phyloP scores from a whole-genome alignment of 169 alveolate genomes.

The Cyclospora cayetanensis region DNA sequence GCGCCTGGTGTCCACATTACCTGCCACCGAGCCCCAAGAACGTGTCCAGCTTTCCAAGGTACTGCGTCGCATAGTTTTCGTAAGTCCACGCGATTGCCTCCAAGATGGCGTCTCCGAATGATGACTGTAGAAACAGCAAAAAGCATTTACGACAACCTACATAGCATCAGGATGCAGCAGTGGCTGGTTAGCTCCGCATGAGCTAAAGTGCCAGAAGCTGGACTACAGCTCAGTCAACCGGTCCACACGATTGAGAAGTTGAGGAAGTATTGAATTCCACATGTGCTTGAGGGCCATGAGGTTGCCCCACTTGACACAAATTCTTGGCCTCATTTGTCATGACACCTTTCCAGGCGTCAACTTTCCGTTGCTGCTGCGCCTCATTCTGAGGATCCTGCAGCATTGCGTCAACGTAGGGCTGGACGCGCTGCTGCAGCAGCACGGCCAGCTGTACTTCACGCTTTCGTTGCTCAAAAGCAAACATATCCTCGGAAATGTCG shows the following conservation, averaged over 20 bases:
- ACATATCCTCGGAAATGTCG: slow-evolving; percentile 62
- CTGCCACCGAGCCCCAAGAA: slow-evolving; percentile 71
- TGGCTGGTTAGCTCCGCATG: background rate
- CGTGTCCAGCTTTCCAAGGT: slow-evolving; percentile 82
- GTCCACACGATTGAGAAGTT: background rate
- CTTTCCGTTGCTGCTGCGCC: slow-evolving; percentile 10
- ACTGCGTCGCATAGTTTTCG: slow-evolving; percentile 89
- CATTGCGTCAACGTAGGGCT: slow-evolving; percentile 77
- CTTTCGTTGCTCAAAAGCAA: slow-evolving; percentile 60
- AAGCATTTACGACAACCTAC: slow-evolving; percentile 71
- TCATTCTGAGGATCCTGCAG: background rate
- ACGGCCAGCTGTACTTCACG: slow-evolving; percentile 88
- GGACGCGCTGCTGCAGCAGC: slow-evolving; percentile 82
- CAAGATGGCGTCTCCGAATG: slow-evolving; percentile 87
- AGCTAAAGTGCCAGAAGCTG: background rate
- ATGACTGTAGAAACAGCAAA: slow-evolving; percentile 79
- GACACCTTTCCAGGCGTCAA: slow-evolving; percentile 80
- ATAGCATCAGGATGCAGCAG: slow-evolving; percentile 59
- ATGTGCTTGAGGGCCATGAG: no score
- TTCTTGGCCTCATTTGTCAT: slow-evolving; percentile 80
- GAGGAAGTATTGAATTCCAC: slow-evolving; percentile 87
- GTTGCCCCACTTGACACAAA: slow-evolving; percentile 84
- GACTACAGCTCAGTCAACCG: no score
- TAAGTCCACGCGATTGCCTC: slow-evolving; percentile 92
- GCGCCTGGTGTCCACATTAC: background rate